Percentiles rank a stretch among this genome's conserved stretches.
phyloP scores from a whole-genome alignment of 305 asterid species.

The Ruellia speciosa region DNA sequence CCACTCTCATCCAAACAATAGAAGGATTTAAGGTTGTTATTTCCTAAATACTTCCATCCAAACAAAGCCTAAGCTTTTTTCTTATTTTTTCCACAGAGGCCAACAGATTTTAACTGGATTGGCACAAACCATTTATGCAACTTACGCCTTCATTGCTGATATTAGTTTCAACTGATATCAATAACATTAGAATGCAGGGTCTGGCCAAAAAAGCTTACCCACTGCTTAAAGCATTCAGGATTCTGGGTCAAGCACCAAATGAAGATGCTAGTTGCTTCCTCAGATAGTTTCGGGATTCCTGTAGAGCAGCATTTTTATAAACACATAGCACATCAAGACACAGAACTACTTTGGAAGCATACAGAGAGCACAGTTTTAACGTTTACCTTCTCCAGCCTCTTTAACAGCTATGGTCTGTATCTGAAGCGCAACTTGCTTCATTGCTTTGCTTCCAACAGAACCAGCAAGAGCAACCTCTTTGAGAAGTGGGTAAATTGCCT shows the following conservation, averaged over 20 bases:
- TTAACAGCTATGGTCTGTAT: constrained; percentile 43
- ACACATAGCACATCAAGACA: neutral
- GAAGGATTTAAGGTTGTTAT: too few species aligned
- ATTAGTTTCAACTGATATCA: too few species aligned
- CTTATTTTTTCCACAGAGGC: too few species aligned
- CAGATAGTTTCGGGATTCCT: constrained; percentile 58
- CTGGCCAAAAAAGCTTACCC: constrained; percentile 41
- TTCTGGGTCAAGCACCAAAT: constrained; percentile 69
- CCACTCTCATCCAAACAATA: too few species aligned
- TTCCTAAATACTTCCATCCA: too few species aligned
- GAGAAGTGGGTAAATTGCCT: constrained; percentile 63
- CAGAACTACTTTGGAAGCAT: neutral
- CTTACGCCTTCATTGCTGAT: too few species aligned
- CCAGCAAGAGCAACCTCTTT: constrained; percentile 86
- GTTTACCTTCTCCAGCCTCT: constrained; percentile 67
- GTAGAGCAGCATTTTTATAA: constrained; percentile 22
- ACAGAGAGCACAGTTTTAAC: neutral
- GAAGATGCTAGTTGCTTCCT: constrained; percentile 59
- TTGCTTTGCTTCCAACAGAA: constrained; percentile 80
- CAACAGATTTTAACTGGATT: too few species aligned
- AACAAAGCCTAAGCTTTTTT: too few species aligned
- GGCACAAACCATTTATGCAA: too few species aligned
- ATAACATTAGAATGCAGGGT: too few species aligned
- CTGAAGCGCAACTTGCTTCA: constrained; percentile 73
- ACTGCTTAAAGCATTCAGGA: constrained; percentile 67